Evolutionary conservation across 2,329 filamentous ascomycete genomes (phyloP), one percentile per base, ranked within the genome.

Genomic region (Ophiostoma populinum): DNA sequence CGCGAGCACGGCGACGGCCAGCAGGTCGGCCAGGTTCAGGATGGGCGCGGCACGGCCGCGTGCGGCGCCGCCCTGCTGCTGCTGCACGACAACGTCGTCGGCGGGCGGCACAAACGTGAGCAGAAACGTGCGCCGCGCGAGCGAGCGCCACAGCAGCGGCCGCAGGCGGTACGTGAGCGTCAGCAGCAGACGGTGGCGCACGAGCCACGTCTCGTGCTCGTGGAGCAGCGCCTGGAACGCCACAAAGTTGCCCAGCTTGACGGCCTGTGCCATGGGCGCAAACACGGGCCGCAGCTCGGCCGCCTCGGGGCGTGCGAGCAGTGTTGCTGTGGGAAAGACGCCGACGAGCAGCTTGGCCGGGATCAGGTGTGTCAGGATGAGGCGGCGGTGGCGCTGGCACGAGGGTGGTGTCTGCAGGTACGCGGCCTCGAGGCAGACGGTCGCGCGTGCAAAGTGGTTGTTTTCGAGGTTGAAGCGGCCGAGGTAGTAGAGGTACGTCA

Each of bases 401-500:
- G 49, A 49, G 0, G 56, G 47, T 1, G 65, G 67, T 0, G 65
- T 70, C 53, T 92, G 77, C 34, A 75, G 58, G 54, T 92, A 94
- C 3, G 87, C 82, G 18, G 75, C 66, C 48, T 92, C 70, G 6
- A 94, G 61, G 24, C 78, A 82, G 32, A 72, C 61, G 35, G 77
- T 71, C 0, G 86, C 83, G 18, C 80, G 75, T 42, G 70, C 72
- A 54, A 83, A 93, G 50, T 92, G 77, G 45, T 75, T 79, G 52
- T 82, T 86, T 43, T 80, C 74, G 52, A 92, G 83, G 49, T 86
- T 74, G 56, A 87, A 94, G 39, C 85, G 77, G 13, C 87, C 87
- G 6, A 95, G 75, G 51, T 93, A 93, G 58, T 93, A 94, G 11
- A 95, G 74, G 47, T 86, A 95, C 4, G 85, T 92, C 34, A 93